Evolutionary conservation across 306 rosid genomes (phyloP), one percentile per base, ranked within the genome.

Genomic region (Cyclanthera cordifolia): DNA sequence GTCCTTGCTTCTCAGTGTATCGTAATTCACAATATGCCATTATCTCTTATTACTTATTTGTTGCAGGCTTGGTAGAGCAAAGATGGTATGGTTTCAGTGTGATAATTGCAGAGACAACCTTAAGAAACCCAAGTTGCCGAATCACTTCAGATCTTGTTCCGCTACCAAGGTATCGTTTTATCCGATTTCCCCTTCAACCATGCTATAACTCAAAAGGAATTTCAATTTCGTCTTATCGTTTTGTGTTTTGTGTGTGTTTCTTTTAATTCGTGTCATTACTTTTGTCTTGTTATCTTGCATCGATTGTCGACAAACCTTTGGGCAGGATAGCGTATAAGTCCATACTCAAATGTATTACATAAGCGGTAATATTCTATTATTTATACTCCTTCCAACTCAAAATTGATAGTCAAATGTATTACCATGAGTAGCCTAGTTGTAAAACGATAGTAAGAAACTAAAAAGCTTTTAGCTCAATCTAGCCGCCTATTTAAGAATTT

Each of bases 51-150:
- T n/a, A n/a, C n/a, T n/a, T 24, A 20, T 3, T 37, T 5, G 8
- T 30, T 52, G 20, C 30, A 64, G 34, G 41, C 28, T 46, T 20
- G 57, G 25, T 70, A 68, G 66, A 72, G 6, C 6, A 56, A 15
- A 56, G 19, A 91, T 91, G 97, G 97, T 91, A 77, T 91, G 97
- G 97, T 91, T 91, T 83, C 95, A 91, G 74, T 91, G 95, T 76
- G 97, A 91, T 74, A 95, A 86, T 66, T 91, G 97, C 15, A 95
- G 97, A 3, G 97, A 91, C 80, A 85, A 91, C 48, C 85, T 91
- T 65, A 91, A 88, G 84, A 91, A 91, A 72, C 97, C 97, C 39
- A 91, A 91, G 79, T 75, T 91, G 70, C 48, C 69, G 1, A 24
- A 72, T 71, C 97, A 91, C 83, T 91, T 91, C 81, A 85, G 84